Percentiles rank a stretch among this genome's conserved stretches.
These are phyloP conservation scores for Quercus gilva DNA, from an alignment of 306 rosid genomes.

Conservation along the genomic window DNA sequence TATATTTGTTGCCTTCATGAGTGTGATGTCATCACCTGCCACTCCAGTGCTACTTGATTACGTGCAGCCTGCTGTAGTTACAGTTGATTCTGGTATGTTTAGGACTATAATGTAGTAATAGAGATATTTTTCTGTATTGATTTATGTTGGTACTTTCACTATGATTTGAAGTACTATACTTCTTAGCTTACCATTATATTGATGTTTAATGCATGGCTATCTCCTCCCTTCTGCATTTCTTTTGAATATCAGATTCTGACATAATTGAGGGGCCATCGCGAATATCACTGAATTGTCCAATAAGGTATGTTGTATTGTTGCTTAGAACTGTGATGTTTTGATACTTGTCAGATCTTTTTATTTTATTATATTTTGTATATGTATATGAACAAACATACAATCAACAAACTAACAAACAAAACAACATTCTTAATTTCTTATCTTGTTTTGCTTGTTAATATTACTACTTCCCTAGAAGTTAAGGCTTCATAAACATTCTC, in stretches of 20 bases:
- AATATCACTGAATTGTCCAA: slow-evolving; percentile 92
- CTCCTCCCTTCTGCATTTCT: neutral
- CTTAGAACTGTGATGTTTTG: slow-evolving; percentile 14
- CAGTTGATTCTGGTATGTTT: slow-evolving; percentile 58
- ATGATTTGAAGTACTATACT: neutral
- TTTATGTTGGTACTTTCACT: neutral
- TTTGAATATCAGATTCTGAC: slow-evolving; percentile 56
- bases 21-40: slow-evolving; percentile 36
- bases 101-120: neutral
- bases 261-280: slow-evolving; percentile 86
- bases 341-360: neutral
- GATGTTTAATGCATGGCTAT: slow-evolving; percentile 1
- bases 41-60: slow-evolving; percentile 58
- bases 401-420: neutral
- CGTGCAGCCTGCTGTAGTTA: slow-evolving; percentile 50
- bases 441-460: neutral
- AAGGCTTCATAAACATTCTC: neutral
- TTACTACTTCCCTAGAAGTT: neutral
- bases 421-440: neutral
- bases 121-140: neutral
- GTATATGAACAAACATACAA: neutral
- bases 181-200: slow-evolving; percentile 1
- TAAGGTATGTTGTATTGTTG: slow-evolving; percentile 62
- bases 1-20: slow-evolving; percentile 73
- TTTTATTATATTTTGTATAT: neutral